Percentiles rank a stretch among this genome's conserved stretches.
These are phyloP conservation scores for Potentilla sterilis DNA, from an alignment of 306 rosid species.

Conservation along the genomic window DNA sequence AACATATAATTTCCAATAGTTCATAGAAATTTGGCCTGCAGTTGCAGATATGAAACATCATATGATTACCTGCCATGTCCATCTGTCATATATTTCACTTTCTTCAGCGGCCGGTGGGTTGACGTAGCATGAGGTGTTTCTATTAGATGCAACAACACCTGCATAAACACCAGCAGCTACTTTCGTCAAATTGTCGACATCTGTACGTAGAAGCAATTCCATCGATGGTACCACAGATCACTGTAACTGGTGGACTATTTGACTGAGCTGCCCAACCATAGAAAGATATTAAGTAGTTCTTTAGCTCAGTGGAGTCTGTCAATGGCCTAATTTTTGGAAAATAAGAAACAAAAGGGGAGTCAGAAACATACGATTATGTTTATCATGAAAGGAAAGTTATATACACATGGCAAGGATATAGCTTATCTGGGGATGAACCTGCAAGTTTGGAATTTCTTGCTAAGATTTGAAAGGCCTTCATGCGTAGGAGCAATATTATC, in stretches of 20 bases:
- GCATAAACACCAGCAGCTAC: conserved; percentile 59
- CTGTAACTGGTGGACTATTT: conserved; percentile 45
- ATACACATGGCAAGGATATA: no score
- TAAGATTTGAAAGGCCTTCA: conserved; percentile 52
- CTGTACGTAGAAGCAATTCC: conserved; percentile 31
- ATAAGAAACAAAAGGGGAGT: neutral
- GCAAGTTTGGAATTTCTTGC: conserved; percentile 57
- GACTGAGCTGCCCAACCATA: conserved; percentile 54
- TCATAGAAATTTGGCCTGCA: no score
- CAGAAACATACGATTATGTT: neutral
- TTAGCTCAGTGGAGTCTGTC: conserved; percentile 32
- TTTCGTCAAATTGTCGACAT: conserved; percentile 36
- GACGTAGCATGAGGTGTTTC: conserved; percentile 45
- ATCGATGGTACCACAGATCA: conserved; percentile 59
- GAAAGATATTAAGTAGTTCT: conserved; percentile 9
- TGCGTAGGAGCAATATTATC: conserved; percentile 42
- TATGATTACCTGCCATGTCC: conserved; percentile 77
- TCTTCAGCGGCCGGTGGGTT: conserved; percentile 17
- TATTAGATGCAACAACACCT: neutral
- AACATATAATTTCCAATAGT: no score
- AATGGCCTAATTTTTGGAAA: conserved; percentile 39
- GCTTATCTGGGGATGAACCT: no score
- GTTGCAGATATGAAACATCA: no score
- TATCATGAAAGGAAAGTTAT: no score
- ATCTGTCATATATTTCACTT: conserved; percentile 46